These are phyloP conservation scores for Marasmius tenuissimus DNA, from an alignment of 1,284 basidiomycete species.

Conservation along the genomic window DNA sequence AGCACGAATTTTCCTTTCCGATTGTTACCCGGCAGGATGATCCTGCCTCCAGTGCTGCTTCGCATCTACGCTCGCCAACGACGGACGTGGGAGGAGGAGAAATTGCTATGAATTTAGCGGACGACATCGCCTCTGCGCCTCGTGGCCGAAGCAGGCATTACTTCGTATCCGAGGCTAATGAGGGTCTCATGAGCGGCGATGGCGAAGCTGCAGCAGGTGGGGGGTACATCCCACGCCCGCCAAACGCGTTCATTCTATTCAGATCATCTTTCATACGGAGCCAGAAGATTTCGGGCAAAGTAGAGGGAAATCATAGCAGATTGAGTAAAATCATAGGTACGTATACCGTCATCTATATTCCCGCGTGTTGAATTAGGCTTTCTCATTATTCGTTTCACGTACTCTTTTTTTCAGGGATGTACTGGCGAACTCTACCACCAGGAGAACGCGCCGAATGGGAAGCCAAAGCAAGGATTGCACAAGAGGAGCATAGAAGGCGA, in stretches of 20 bases:
- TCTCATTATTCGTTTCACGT: not conserved
- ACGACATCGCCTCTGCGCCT: not conserved
- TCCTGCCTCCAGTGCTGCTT: not conserved
- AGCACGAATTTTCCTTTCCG: not conserved
- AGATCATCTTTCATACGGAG: constrained; percentile 84
- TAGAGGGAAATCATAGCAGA: constrained; percentile 80
- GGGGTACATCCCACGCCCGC: constrained; percentile 83
- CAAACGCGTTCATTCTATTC: constrained; percentile 95
- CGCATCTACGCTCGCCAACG: not conserved
- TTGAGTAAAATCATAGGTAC: constrained; percentile 60
- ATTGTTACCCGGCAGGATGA: not conserved
- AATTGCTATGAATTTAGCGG: not conserved
- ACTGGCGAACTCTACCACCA: constrained; percentile 60
- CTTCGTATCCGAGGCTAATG: not conserved
- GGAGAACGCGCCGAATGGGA: constrained; percentile 73
- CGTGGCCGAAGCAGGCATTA: not conserved
- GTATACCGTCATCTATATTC: constrained; percentile 18
- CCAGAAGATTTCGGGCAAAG: constrained; percentile 72
- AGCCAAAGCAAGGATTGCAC: constrained; percentile 69
- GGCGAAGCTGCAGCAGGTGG: constrained; percentile 11
- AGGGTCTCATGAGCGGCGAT: not conserved
- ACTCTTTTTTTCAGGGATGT: constrained; percentile 40
- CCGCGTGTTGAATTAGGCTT: not conserved
- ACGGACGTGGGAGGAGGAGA: not conserved
- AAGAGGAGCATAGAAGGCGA: constrained; percentile 72